These are phyloP conservation scores for Stephanodiscus minutulus DNA, from an alignment of 108 stramenopile genomes.

Conservation along the genomic window DNA sequence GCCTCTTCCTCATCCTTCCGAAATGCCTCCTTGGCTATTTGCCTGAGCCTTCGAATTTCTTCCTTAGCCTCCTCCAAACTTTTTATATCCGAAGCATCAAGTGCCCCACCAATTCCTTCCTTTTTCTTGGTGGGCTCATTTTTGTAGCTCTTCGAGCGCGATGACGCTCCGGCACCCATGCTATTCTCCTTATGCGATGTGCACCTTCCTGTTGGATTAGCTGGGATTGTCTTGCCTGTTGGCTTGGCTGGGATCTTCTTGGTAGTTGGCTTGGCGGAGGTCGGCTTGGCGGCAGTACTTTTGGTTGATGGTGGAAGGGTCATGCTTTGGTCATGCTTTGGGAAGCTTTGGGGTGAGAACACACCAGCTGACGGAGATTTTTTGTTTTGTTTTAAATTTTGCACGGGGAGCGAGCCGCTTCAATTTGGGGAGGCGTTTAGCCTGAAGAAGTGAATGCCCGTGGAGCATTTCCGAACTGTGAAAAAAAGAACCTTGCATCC, in stretches of 20 bases:
- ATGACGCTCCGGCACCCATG: constrained; percentile 43
- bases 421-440: background rate
- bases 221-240: background rate
- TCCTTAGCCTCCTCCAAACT: constrained; percentile 52
- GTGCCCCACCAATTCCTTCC: background rate
- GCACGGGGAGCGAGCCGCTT: background rate
- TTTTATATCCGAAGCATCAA: constrained; percentile 43
- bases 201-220: constrained; percentile 8
- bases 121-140: constrained; percentile 12
- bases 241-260: background rate
- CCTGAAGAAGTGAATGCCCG: too few species aligned
- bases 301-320: background rate
- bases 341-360: too few species aligned
- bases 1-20: constrained; percentile 30
- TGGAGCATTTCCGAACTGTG: too few species aligned
- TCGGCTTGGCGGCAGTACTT: too few species aligned
- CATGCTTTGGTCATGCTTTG: background rate
- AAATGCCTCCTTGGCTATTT: constrained; percentile 39
- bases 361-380: too few species aligned
- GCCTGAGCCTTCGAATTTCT: constrained; percentile 45
- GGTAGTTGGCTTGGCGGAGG: background rate
- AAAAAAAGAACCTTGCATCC: too few species aligned
- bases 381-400: too few species aligned
- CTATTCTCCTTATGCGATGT: background rate
- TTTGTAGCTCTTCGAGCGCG: background rate